phyloP scores from a whole-genome alignment of 192 early-diverging fungal species.

The Chytriomyces confervae region DNA sequence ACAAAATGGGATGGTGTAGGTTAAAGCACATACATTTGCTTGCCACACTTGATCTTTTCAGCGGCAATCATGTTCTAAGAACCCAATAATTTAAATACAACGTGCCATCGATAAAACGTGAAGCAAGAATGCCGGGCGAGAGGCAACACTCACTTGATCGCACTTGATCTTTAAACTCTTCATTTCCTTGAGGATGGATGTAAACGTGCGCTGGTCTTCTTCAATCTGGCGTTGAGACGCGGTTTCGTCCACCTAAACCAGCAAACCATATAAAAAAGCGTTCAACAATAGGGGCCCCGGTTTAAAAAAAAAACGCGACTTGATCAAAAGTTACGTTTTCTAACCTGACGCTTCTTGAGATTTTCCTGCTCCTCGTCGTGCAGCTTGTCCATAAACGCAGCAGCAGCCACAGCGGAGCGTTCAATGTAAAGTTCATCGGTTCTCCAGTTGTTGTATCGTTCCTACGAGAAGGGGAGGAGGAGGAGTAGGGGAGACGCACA shows the following conservation, averaged over 20 bases:
- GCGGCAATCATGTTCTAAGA: neutral
- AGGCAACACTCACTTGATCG: neutral
- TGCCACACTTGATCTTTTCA: neutral
- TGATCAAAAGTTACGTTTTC: neutral
- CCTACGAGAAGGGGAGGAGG: neutral
- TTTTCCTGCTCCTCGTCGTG: neutral
- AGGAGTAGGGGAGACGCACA: too few relatives aligned
- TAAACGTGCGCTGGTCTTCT: conserved; percentile 13
- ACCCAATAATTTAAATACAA: neutral
- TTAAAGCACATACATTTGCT: neutral
- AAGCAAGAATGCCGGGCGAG: neutral
- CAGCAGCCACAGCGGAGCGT: neutral
- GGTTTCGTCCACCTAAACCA: conserved; percentile 6
- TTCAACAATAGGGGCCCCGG: too few relatives aligned
- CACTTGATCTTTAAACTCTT: conserved; percentile 3
- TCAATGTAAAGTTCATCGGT: conserved; percentile 5
- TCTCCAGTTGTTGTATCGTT: neutral
- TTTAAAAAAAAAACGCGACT: neutral
- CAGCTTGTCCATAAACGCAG: neutral
- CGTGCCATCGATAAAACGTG: neutral
- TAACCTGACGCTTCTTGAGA: neutral
- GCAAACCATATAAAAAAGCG: neutral
- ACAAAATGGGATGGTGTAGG: neutral
- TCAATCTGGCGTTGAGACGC: conserved; percentile 4
- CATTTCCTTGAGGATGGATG: conserved; percentile 23